A percentile compares a stretch with the other conserved stretches of the same genome.
Evolutionary conservation across 306 rosid species (phyloP).

Genomic region (Senna tora): DNA sequence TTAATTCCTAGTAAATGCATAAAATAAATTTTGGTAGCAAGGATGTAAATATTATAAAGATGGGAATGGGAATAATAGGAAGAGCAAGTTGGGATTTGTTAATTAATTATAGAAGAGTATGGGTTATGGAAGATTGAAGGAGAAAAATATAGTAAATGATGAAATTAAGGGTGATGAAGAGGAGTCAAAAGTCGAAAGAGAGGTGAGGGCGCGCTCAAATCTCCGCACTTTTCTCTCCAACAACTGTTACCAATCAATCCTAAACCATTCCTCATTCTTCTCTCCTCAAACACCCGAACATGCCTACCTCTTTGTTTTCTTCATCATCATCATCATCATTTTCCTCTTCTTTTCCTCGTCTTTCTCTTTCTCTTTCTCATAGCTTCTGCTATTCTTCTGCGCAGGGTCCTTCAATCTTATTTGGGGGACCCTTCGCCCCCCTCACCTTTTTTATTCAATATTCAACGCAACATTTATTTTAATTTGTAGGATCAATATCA

Average conservation of each 20-base stretch:
- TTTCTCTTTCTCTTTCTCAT: conserved; percentile 32
- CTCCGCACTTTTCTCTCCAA: conserved; percentile 34
- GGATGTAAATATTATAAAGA: too few species aligned
- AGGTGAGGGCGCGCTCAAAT: conserved; percentile 11
- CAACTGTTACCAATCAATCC: conserved; percentile 27
- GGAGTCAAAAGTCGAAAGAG: not conserved
- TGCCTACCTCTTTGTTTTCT: conserved; percentile 29
- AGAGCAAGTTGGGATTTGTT: too few species aligned
- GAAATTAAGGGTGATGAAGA: too few species aligned
- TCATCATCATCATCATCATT: conserved; percentile 7
- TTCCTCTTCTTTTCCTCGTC: conserved; percentile 9
- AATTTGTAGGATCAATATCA: not conserved
- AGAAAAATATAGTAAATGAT: not conserved
- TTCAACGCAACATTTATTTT: not conserved
- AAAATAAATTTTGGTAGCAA: too few species aligned
- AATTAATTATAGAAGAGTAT: too few species aligned
- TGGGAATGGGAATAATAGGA: too few species aligned
- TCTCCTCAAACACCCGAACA: conserved; percentile 25
- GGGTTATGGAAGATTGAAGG: too few species aligned
- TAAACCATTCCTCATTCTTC: not conserved
- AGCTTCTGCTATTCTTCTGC: conserved; percentile 29
- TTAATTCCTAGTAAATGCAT: too few species aligned
- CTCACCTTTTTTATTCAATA: not conserved
- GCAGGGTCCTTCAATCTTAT: conserved; percentile 78
- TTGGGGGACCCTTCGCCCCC: conserved; percentile 67